Evolutionary conservation across 139 green algal species (phyloP), one percentile per base, ranked within the genome.

Genomic region (Chlamydomonas sphaeroides): DNA sequence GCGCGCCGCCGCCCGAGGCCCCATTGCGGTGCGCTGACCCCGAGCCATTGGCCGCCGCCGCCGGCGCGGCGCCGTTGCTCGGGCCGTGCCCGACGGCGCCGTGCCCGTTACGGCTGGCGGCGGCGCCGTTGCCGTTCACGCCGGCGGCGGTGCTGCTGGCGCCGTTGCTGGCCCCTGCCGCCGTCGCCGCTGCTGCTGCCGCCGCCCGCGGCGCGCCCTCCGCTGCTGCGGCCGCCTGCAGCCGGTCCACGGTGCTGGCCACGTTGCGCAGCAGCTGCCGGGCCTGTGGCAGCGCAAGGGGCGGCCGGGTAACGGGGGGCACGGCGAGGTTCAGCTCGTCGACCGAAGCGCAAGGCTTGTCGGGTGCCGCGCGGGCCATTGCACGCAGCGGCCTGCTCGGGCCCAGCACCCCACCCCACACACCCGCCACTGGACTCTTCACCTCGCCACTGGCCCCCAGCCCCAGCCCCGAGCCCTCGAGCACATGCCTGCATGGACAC

Each of bases 201-300:
- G 45, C 68, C 49, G n/a, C 33, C n/a, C 7, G 69, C 45, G 18
- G 32, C 8, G 8, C 1, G 17, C 32, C 42, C 30, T 3, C 1
- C 42, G 26, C 48, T 30, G 32, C 49, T 49, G 17, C 41, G 49
- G 1, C n/a, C 26, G 49, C 36, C 51, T 38, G 71, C 65, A 72
- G 62, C 15, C 78, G 78, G 33, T 80, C 36, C 45, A 61, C 33
- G 26, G 78, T 74, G 23, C 48, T 23, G 41, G 57, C 33, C 1
- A 90, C 20, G 45, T 81, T 49, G 10, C 59, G 53, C 63, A 91
- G 35, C 63, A 93, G 57, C 85, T 91, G 87, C 42, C 68, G 23
- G 10, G 74, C 86, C 89, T 93, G 79, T 42, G 53, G 70, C 5
- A 21, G 33, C 28, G 68, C 28, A 5, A 33, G 5, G 30, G n/a